Evolutionary conservation across 805 yeast genomes (phyloP), one percentile per base, ranked within the genome.

Genomic region (Starmerella riodocensis): DNA sequence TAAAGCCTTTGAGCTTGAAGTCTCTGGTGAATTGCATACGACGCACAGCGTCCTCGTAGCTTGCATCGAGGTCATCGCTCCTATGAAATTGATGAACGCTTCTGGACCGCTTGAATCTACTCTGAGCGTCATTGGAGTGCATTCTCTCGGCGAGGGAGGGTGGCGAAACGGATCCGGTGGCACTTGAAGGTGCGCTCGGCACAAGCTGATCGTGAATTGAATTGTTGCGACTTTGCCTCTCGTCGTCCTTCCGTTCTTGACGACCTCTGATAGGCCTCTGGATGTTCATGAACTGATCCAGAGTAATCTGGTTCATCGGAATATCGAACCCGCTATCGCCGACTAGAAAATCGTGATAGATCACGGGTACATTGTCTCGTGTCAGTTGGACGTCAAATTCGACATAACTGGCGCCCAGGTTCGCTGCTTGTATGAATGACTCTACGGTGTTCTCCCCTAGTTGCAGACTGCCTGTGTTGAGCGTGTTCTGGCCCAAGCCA

Each of bases 361-460:
- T 80, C 6, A 88, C 97, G 2, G 97, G 96, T 9, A 83, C 76
- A 48, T 67, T 67, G 58, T 88, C 97, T 55, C 85, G 84, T 13
- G 97, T 88, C 50, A 88, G 65, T 56, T 88, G 97, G 33, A 88
- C 97, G 60, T 88, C 97, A 57, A 88, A 88, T 60, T 88, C 97
- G 37, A 88, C 96, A 54, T 88, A 88, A 2, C 93, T 78, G 1
- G 97, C 97, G 29, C 97, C 97, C 48, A 88, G 64, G 2, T 93
- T 84, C 0, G 96, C 94, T 0, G 97, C 97, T 11, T 94, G 93
- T 55, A 88, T 80, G 53, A 88, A 88, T 0, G 94, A 81, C 53
- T 88, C 95, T 17, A 88, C 79, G 0, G 97, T 88, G 57, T 88
- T 88, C 54, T 88, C 97, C 30, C 97, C 97, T 44, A 88, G 67